Percentiles rank a stretch among this genome's conserved stretches.
These are phyloP conservation scores for Chrysopogon serrulatus DNA, from an alignment of 176 grass and related monocot species.

Conservation along the genomic window DNA sequence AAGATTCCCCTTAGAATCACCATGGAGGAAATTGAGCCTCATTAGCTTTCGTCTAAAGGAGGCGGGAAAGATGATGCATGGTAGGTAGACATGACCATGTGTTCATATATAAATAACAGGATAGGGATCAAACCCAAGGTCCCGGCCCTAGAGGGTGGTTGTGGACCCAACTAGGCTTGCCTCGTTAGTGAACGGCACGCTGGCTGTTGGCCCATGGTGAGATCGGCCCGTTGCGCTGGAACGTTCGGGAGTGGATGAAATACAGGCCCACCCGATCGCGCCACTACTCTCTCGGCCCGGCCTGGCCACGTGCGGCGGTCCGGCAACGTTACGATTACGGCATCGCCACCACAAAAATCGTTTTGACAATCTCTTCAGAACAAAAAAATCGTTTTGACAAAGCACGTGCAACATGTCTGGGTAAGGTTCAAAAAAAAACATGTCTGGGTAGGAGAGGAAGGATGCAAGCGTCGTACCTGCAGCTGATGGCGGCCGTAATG, in stretches of 20 bases:
- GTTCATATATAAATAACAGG: too few species aligned
- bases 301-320: too few species aligned
- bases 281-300: too few species aligned
- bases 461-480: constrained; percentile 24
- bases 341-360: background rate
- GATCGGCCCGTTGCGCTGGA: background rate
- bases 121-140: background rate
- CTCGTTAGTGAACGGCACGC: background rate
- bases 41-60: background rate
- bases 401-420: background rate
- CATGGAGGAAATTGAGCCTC: background rate
- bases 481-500: constrained; percentile 81
- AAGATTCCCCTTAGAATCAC: background rate
- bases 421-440: too few species aligned
- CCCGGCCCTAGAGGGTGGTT: background rate
- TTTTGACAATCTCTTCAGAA: too few species aligned
- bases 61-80: background rate
- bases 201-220: background rate
- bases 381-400: background rate
- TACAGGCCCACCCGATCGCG: background rate
- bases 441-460: background rate
- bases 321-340: background rate
- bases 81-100: background rate
- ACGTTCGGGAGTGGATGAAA: background rate
- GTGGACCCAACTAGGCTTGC: background rate